Percentiles rank a stretch among this genome's conserved stretches.
These are phyloP conservation scores for Sordariomycetes sp. DNA, from an alignment of 2,329 filamentous ascomycete species.

Conservation along the genomic window DNA sequence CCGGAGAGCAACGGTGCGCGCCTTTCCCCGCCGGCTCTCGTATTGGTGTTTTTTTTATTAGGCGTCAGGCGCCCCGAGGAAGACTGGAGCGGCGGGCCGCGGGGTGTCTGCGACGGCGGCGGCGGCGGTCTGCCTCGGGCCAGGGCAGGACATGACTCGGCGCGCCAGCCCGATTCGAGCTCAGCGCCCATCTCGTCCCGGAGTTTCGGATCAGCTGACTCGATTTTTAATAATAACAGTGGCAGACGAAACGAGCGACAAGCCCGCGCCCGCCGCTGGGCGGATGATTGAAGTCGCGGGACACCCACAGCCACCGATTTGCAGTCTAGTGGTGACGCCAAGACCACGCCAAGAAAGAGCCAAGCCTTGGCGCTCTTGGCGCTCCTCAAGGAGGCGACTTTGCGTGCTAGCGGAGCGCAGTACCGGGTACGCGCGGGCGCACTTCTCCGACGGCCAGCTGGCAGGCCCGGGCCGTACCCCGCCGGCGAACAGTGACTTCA, in stretches of 20 bases:
- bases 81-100: no score
- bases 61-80: no score
- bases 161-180: not conserved
- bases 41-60: no score
- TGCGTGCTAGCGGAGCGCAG: not conserved
- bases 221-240: not conserved
- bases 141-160: not conserved
- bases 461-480: not conserved
- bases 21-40: not conserved
- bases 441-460: no score
- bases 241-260: not conserved
- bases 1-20: not conserved
- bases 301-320: constrained; percentile 1
- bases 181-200: not conserved
- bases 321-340: constrained; percentile 3
- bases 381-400: not conserved
- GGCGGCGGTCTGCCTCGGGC: not conserved
- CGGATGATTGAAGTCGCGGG: not conserved
- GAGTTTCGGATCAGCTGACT: not conserved
- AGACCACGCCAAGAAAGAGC: constrained; percentile 3
- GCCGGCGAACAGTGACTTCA: not conserved
- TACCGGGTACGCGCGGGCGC: not conserved
- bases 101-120: no score
- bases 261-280: not conserved
- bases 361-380: constrained; percentile 6